A percentile compares a stretch with the other conserved stretches of the same genome.
Conservation (phyloP, 2,329 filamentous ascomycete species). For the Claviceps pazoutovae region DNA sequence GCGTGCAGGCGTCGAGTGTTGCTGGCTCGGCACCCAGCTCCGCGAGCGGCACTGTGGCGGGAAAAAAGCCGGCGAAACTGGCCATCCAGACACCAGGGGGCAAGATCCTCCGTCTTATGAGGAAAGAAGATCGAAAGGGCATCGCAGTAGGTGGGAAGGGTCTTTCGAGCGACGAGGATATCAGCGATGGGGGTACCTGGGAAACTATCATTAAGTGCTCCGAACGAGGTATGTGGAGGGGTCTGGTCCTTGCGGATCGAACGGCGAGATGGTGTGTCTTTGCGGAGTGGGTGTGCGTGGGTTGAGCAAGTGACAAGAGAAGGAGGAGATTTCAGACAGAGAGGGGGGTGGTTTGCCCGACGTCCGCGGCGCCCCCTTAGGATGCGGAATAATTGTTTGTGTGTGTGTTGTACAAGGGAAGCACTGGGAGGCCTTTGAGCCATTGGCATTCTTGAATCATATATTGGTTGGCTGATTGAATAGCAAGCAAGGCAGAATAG, state of each 20-base stretch:
- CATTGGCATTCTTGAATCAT: too few relatives aligned
- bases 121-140: slow-evolving; percentile 57
- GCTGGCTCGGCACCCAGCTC: slow-evolving; percentile 43
- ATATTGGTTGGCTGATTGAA: too few relatives aligned
- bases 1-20: slow-evolving; percentile 45
- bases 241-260: slow-evolving; percentile 67
- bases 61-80: slow-evolving; percentile 81
- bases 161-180: slow-evolving; percentile 35
- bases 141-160: slow-evolving; percentile 32
- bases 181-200: slow-evolving; percentile 62
- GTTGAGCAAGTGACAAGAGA: slow-evolving; percentile 17
- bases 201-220: slow-evolving; percentile 86
- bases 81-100: slow-evolving; percentile 89
- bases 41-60: slow-evolving; percentile 36
- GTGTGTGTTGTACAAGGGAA: too few relatives aligned
- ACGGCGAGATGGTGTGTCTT: slow-evolving; percentile 87
- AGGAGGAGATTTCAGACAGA: neutral
- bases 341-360: too few relatives aligned
- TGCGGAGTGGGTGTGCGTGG: slow-evolving; percentile 62
- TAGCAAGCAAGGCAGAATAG: too few relatives aligned
- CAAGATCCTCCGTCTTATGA: slow-evolving; percentile 80
- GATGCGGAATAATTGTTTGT: too few relatives aligned
- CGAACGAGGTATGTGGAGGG: slow-evolving; percentile 68
- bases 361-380: too few relatives aligned
- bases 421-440: too few relatives aligned